Evolutionary conservation across 345 rosid genomes (phyloP), one percentile per base, ranked within the genome.

Genomic region (Eucalyptus leucophloia): DNA sequence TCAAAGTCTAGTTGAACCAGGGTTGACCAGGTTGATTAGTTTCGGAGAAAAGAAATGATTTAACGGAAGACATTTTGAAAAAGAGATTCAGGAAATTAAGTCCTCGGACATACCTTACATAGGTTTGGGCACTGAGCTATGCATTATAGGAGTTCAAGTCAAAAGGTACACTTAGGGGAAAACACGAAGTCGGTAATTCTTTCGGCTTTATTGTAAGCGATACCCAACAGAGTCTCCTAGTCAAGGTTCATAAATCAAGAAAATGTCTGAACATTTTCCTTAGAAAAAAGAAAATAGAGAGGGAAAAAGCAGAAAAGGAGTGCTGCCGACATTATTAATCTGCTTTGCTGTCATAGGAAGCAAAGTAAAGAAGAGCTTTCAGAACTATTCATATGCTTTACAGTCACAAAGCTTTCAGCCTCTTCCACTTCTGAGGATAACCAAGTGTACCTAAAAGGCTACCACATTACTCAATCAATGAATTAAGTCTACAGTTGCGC

Each of bases 281-380:
- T 42, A 56, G 28, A 45, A 86, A 49, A 80, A 50, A 42, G 26
- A 49, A 86, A 40, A 50, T 37, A 53, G 69, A 82, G 7, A 85
- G 90, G 80, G 37, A 58, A 72, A 89, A 86, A 18, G 32, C 19
- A 49, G 34, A 34, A 51, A 42, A 15, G 77, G 8, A 51, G 86
- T 5, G 42, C 67, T 12, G 58, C 69, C 51, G 12, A 90, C 89
- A 65, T 92, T 92, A 87, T 88, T 93, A 89, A 93, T 89, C 91
- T 95, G 96, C 94, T 96, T 96, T 87, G 91, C 90, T 7, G 97
- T 94, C 89, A 96, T 85, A 9, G 98, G 96, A 88, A 95, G 93
- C 93, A 95, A 91, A 37, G 95, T 7, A 72, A 24, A 5, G 82
- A 37, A 53, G 58, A 53, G 24, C 10, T 53, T 53, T 19, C 56